Evolutionary conservation across 129 eudicot genomes (phyloP).

Genomic region (Artemisia tridentata): DNA sequence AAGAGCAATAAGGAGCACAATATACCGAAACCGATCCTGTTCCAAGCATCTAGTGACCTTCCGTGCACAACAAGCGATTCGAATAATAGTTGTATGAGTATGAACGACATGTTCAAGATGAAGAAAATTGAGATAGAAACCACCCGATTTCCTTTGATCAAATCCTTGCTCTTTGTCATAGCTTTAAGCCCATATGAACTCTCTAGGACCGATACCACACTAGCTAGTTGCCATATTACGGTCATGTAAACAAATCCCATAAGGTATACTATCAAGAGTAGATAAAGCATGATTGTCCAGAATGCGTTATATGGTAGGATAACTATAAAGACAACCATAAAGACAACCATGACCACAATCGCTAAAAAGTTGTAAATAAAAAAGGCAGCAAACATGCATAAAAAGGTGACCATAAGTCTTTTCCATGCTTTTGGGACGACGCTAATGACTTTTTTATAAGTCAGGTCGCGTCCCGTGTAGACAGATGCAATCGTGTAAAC

Average conservation of each 20-base stretch:
- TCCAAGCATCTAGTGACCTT: slow-evolving; percentile 20
- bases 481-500: slow-evolving; percentile 64
- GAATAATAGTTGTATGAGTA: slow-evolving; percentile 27
- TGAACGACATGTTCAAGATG: slow-evolving; percentile 27
- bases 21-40: slow-evolving; percentile 34
- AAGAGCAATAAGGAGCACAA: slow-evolving; percentile 36
- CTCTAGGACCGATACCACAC: slow-evolving; percentile 61
- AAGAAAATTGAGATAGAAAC: slow-evolving; percentile 42
- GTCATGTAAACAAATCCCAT: slow-evolving; percentile 49
- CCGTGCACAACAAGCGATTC: slow-evolving; percentile 26
- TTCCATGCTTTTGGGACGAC: slow-evolving; percentile 61
- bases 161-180: slow-evolving; percentile 47
- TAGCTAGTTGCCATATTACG: slow-evolving; percentile 61
- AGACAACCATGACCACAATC: neutral
- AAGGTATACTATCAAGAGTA: slow-evolving; percentile 20
- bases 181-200: slow-evolving; percentile 59
- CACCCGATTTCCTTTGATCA: slow-evolving; percentile 56
- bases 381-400: slow-evolving; percentile 35
- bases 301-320: neutral
- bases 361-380: slow-evolving; percentile 44
- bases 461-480: slow-evolving; percentile 40
- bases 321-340: too few relatives aligned
- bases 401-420: slow-evolving; percentile 58
- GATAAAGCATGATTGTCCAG: neutral
- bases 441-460: slow-evolving; percentile 44